Conservation (phyloP, 1,139 yeast species). For the Martiniozyma asiatica region DNA sequence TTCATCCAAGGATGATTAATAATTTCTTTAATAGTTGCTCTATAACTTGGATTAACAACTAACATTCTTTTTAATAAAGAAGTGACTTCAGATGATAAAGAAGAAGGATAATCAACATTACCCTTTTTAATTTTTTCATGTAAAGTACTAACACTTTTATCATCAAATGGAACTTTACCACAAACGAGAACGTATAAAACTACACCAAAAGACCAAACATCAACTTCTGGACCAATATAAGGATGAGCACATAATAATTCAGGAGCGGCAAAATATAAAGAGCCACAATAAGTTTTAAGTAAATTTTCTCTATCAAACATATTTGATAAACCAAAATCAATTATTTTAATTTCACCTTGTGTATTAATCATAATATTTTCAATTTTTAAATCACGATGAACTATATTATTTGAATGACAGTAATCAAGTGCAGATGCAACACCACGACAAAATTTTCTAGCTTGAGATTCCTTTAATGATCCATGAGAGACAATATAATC, state of each 20-base stretch:
- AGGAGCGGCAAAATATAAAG: slow-evolving; percentile 96
- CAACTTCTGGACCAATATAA: slow-evolving; percentile 94
- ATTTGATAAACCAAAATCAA: slow-evolving; percentile 92
- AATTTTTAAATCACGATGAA: slow-evolving; percentile 91
- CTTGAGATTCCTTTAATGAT: slow-evolving; percentile 83
- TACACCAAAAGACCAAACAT: slow-evolving; percentile 97
- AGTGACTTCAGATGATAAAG: slow-evolving; percentile 72
- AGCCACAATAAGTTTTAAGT: slow-evolving; percentile 92
- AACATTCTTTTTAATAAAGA: slow-evolving; percentile 79
- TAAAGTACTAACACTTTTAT: slow-evolving; percentile 80
- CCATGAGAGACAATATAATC: slow-evolving; percentile 98
- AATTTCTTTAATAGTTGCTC: slow-evolving; percentile 74
- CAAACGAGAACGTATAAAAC: slow-evolving; percentile 89
- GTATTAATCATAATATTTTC: slow-evolving; percentile 93
- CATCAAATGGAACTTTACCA: slow-evolving; percentile 98
- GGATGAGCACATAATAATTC: slow-evolving; percentile 88
- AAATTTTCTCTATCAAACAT: slow-evolving; percentile 61
- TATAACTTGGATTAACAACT: slow-evolving; percentile 72
- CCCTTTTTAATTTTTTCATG: slow-evolving; percentile 94
- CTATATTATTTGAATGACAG: slow-evolving; percentile 87
- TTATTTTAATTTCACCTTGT: slow-evolving; percentile 87
- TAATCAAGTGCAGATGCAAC: slow-evolving; percentile 90
- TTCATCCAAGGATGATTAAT: slow-evolving; percentile 91
- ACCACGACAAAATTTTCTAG: slow-evolving; percentile 92
- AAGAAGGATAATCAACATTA: slow-evolving; percentile 79